phyloP scores from a whole-genome alignment of 306 rosid genomes.

The Boehmeria nivea region DNA sequence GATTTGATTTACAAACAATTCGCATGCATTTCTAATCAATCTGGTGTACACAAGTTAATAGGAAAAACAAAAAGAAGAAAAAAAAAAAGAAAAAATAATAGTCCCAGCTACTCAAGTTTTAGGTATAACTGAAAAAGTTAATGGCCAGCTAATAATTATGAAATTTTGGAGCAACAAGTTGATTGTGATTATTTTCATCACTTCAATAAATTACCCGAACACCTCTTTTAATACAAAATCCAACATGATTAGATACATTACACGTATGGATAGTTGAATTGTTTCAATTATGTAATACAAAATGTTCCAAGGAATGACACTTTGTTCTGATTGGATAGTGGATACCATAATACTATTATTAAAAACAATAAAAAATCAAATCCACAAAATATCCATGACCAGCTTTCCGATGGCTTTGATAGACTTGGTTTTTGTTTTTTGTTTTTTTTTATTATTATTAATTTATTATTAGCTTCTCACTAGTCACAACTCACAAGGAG shows the following conservation, averaged over 20 bases:
- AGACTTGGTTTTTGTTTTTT: too few relatives aligned
- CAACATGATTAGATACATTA: constrained; percentile 1
- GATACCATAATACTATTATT: not conserved
- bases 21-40: too few relatives aligned
- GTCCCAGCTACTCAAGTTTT: too few relatives aligned
- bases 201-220: not conserved
- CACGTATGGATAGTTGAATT: constrained; percentile 1
- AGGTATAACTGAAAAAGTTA: too few relatives aligned
- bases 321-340: constrained; percentile 1
- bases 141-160: not conserved
- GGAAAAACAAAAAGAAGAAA: too few relatives aligned
- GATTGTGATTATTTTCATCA: constrained; percentile 4
- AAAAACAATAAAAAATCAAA: not conserved
- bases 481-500: too few relatives aligned
- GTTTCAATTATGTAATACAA: not conserved
- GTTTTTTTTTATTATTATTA: too few relatives aligned
- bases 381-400: not conserved
- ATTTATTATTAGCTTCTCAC: too few relatives aligned
- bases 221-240: not conserved
- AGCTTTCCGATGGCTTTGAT: too few relatives aligned
- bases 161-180: not conserved
- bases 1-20: too few relatives aligned
- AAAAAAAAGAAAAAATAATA: too few relatives aligned
- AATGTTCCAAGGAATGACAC: constrained; percentile 1
- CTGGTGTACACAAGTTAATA: too few relatives aligned